Evolutionary conservation across 2,329 filamentous ascomycete species (phyloP).

Genomic region (Colletotrichum siamense): DNA sequence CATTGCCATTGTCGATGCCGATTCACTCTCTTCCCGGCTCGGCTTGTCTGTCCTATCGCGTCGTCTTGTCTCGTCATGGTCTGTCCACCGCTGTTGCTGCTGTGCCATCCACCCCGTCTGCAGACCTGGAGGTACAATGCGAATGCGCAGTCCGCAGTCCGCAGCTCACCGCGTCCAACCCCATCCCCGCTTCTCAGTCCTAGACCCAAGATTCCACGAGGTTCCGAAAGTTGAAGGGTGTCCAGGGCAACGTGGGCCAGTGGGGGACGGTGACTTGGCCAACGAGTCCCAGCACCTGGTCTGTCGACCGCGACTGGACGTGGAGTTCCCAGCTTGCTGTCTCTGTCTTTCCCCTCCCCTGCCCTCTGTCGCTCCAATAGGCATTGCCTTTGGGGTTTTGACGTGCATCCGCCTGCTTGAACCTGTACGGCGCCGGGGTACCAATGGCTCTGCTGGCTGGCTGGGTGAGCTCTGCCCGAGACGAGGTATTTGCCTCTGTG

Average conservation of each 20-base stretch:
- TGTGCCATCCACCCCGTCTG: conserved; percentile 3
- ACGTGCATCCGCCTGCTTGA: conserved; percentile 14
- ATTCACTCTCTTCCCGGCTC: neutral
- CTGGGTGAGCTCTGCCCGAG: neutral
- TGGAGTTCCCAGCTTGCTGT: neutral
- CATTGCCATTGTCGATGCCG: neutral
- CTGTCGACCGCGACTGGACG: neutral
- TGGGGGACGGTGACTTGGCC: conserved; percentile 17
- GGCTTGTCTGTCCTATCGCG: neutral
- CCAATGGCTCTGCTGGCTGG: conserved; percentile 2
- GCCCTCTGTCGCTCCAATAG: conserved; percentile 12
- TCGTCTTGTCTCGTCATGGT: neutral
- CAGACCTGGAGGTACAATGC: neutral
- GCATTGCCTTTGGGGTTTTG: neutral
- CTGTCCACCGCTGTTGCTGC: conserved; percentile 7
- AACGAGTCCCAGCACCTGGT: neutral
- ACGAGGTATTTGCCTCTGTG: conserved; percentile 1
- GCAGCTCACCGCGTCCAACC: neutral
- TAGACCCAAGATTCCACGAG: conserved; percentile 18
- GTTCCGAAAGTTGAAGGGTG: conserved; percentile 12
- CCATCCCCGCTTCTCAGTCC: conserved; percentile 4
- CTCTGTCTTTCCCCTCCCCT: neutral
- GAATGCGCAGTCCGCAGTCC: neutral
- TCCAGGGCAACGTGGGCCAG: conserved; percentile 17
- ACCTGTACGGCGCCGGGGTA: neutral